phyloP scores from a whole-genome alignment of 140 eudicot species.

The Senecio squalidus region DNA sequence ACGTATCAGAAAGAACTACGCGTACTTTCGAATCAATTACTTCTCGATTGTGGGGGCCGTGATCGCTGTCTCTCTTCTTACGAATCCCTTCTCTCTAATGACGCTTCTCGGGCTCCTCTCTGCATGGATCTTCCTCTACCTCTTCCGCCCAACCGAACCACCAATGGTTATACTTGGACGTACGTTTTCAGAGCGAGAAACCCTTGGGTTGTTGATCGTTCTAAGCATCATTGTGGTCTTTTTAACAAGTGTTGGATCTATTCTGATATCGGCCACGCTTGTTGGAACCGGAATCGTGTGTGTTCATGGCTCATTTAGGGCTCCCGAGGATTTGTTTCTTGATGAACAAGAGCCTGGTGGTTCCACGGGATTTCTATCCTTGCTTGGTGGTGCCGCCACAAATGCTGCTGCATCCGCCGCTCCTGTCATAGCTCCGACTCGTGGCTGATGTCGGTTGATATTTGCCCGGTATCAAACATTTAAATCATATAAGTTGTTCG shows the following conservation, averaged over 20 bases:
- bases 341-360: constrained; percentile 5
- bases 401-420: not conserved
- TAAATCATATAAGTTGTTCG: not conserved
- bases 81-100: not conserved
- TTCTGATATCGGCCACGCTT: constrained; percentile 3
- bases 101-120: not conserved
- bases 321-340: constrained; percentile 9
- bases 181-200: constrained; percentile 2
- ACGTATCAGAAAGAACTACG: not conserved
- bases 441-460: not conserved
- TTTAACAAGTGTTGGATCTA: constrained; percentile 5
- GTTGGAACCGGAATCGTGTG: constrained; percentile 1
- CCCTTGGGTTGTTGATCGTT: constrained; percentile 9
- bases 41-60: not conserved
- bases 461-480: not conserved
- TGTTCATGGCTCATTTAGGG: constrained; percentile 3
- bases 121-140: constrained; percentile 1
- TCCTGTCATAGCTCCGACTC: constrained; percentile 2
- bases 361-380: not conserved
- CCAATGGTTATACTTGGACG: constrained; percentile 6
- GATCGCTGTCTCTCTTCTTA: not conserved
- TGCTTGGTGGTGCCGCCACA: constrained; percentile 7
- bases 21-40: not conserved
- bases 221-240: constrained; percentile 5
- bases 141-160: constrained; percentile 3